A percentile compares a stretch with the other conserved stretches of the same genome.
These are phyloP conservation scores for Aspergillus bridgeri DNA, from an alignment of 495 filamentous ascomycete species.

Conservation along the genomic window DNA sequence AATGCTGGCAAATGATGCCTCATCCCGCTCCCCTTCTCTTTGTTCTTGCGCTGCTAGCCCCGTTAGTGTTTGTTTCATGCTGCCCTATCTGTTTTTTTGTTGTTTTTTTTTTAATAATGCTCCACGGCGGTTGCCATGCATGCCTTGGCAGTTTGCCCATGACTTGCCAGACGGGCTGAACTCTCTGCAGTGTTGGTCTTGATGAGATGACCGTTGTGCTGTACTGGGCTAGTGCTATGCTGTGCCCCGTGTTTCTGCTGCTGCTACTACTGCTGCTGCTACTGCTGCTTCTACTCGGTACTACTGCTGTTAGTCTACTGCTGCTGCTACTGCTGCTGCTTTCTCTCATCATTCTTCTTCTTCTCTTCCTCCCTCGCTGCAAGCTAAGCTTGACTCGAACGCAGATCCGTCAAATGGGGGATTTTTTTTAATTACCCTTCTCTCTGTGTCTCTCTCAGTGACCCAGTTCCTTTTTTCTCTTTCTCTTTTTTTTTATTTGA, in stretches of 20 bases:
- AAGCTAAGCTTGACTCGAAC: conserved; percentile 28
- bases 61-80: conserved; percentile 17
- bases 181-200: no score
- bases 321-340: no score
- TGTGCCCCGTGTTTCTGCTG: no score
- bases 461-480: not conserved
- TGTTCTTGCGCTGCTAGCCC: conserved; percentile 12
- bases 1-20: conserved; percentile 9
- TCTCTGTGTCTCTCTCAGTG: not conserved
- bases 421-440: conserved; percentile 13
- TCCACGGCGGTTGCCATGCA: conserved; percentile 21
- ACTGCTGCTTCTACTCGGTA: no score
- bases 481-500: not conserved
- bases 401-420: conserved; percentile 27
- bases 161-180: conserved; percentile 14
- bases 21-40: conserved; percentile 14
- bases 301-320: no score
- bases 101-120: no score
- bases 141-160: conserved; percentile 18
- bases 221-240: no score
- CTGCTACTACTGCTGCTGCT: no score
- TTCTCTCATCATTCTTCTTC: not conserved
- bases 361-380: conserved; percentile 8
- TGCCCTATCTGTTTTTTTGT: conserved; percentile 20
- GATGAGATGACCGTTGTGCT: conserved; percentile 13